Evolutionary conservation across 108 stramenopile genomes (phyloP).

Genomic region (Mediolabrus comicus): DNA sequence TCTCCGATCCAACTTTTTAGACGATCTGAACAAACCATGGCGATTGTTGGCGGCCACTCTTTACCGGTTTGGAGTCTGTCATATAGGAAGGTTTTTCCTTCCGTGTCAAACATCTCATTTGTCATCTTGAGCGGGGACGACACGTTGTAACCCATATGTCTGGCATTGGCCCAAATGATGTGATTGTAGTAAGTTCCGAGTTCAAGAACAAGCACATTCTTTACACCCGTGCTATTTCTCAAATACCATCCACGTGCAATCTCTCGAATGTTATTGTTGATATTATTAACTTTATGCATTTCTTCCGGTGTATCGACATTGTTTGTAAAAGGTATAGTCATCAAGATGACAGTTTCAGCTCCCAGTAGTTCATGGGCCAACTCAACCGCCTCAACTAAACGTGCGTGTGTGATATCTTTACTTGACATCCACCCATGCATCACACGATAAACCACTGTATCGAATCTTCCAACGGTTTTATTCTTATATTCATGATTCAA

Average conservation of each 20-base stretch:
- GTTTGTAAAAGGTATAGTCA: slow-evolving; percentile 29
- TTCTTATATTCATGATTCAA: too few species aligned
- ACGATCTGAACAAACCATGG: slow-evolving; percentile 26
- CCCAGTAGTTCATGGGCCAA: slow-evolving; percentile 26
- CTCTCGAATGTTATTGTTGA: slow-evolving; percentile 22
- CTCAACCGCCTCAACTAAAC: slow-evolving; percentile 24
- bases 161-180: slow-evolving; percentile 16
- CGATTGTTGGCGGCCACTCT: slow-evolving; percentile 24
- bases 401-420: slow-evolving; percentile 16
- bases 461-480: slow-evolving; percentile 10
- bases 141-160: slow-evolving; percentile 4
- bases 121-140: background rate
- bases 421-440: slow-evolving; percentile 41
- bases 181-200: slow-evolving; percentile 26
- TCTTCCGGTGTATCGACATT: slow-evolving; percentile 32
- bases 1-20: too few species aligned
- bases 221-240: background rate
- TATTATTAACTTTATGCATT: slow-evolving; percentile 5
- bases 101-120: background rate
- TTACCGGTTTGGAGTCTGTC: slow-evolving; percentile 13
- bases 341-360: slow-evolving; percentile 18
- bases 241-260: slow-evolving; percentile 23
- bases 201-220: slow-evolving; percentile 22
- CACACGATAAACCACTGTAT: slow-evolving; percentile 34
- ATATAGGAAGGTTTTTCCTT: slow-evolving; percentile 23